A percentile compares a stretch with the other conserved stretches of the same genome.
These are phyloP conservation scores for Trypanosoma theileri DNA, from an alignment of 208 protist genomes.

Conservation along the genomic window DNA sequence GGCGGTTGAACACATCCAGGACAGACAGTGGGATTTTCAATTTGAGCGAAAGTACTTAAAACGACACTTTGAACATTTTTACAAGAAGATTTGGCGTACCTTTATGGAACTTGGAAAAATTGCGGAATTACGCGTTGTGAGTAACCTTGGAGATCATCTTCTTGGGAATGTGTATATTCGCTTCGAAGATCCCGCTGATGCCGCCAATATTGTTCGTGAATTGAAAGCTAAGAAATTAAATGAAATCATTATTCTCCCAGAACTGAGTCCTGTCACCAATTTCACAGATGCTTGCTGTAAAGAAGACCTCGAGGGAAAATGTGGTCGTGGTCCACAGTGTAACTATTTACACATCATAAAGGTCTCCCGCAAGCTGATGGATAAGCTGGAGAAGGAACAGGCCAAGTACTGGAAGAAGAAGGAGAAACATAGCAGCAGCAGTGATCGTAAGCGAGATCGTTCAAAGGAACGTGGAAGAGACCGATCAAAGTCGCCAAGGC, in stretches of 20 bases:
- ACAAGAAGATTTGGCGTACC: constrained; percentile 95
- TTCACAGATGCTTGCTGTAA: constrained; percentile 97
- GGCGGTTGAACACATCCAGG: constrained; percentile 53
- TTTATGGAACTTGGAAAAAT: constrained; percentile 93
- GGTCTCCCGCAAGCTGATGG: constrained; percentile 78
- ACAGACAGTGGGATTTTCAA: constrained; percentile 51
- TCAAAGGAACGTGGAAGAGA: constrained; percentile 34
- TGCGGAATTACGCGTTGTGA: constrained; percentile 95
- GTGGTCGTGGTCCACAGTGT: constrained; percentile 94
- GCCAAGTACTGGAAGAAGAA: constrained; percentile 71
- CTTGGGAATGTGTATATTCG: constrained; percentile 98
- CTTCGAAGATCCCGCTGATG: constrained; percentile 90
- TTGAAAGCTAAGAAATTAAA: constrained; percentile 90
- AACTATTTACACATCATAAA: constrained; percentile 98
- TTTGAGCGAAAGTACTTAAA: constrained; percentile 89
- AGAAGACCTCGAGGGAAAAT: constrained; percentile 94
- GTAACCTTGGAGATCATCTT: constrained; percentile 97
- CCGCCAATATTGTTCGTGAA: constrained; percentile 70
- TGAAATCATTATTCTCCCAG: constrained; percentile 86
- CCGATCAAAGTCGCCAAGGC: constrained; percentile 22
- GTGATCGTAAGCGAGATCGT: constrained; percentile 51
- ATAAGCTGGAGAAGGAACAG: constrained; percentile 88
- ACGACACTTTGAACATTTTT: constrained; percentile 97
- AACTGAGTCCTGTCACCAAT: constrained; percentile 98
- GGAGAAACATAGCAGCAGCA: constrained; percentile 42